Evolutionary conservation across 2,329 filamentous ascomycete species (phyloP).

Genomic region (Aspergillus intermedius): DNA sequence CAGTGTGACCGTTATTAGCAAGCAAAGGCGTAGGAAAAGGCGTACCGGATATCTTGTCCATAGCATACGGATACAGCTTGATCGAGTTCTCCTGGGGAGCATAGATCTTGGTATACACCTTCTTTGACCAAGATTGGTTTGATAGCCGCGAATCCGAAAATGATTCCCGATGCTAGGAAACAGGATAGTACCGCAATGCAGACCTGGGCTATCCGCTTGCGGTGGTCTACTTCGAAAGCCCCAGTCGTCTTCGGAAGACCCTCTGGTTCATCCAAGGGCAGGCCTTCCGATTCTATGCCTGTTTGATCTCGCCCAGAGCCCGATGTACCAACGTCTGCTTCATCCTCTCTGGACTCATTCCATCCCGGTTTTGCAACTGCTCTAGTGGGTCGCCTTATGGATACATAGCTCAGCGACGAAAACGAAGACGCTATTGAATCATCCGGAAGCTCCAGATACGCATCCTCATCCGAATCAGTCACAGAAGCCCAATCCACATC

Average conservation of each 20-base stretch:
- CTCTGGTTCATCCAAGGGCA: constrained; percentile 11
- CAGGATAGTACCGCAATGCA: constrained; percentile 63
- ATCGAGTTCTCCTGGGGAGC: constrained; percentile 44
- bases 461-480: constrained; percentile 18
- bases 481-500: constrained; percentile 12
- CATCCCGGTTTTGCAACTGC: constrained; percentile 35
- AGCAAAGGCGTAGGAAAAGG: background rate
- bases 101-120: constrained; percentile 63
- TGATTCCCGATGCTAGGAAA: constrained; percentile 68
- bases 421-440: constrained; percentile 28
- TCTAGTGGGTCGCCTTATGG: constrained; percentile 29
- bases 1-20: no score
- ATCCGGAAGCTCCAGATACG: constrained; percentile 26
- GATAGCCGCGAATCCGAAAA: constrained; percentile 79
- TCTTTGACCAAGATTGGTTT: constrained; percentile 72
- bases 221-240: constrained; percentile 50
- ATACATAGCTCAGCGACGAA: constrained; percentile 20
- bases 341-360: constrained; percentile 25
- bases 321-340: constrained; percentile 16
- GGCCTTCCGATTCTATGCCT: constrained; percentile 7
- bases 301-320: constrained; percentile 12
- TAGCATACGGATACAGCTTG: constrained; percentile 44
- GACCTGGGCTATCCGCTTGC: constrained; percentile 61
- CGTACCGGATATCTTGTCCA: constrained; percentile 50
- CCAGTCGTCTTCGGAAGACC: constrained; percentile 23